phyloP scores from a whole-genome alignment of 805 yeast genomes.

The Blastobotrys attinorum region DNA sequence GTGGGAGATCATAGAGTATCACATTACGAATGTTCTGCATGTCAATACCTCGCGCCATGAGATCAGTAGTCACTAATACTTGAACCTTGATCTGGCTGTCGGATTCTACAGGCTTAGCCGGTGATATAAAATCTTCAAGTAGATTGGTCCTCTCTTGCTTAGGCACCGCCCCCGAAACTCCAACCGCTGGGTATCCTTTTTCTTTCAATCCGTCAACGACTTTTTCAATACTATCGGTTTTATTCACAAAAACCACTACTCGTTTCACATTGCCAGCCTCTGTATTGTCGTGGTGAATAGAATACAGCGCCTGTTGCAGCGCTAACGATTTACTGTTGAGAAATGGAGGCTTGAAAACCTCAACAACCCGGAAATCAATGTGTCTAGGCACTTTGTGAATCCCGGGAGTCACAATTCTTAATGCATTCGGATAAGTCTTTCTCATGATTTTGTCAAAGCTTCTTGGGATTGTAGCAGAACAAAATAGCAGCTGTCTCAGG shows the following conservation, averaged over 20 bases:
- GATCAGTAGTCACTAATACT: slow-evolving; percentile 79
- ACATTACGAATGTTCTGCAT: slow-evolving; percentile 77
- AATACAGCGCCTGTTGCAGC: slow-evolving; percentile 78
- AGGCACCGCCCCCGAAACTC: slow-evolving; percentile 58
- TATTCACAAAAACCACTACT: slow-evolving; percentile 77
- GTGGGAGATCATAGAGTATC: slow-evolving; percentile 77
- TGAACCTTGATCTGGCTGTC: slow-evolving; percentile 36
- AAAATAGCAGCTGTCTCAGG: slow-evolving; percentile 59
- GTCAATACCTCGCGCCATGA: slow-evolving; percentile 84
- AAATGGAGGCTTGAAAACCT: slow-evolving; percentile 71
- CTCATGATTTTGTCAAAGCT: slow-evolving; percentile 58
- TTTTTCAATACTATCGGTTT: slow-evolving; percentile 51
- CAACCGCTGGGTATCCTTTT: slow-evolving; percentile 52
- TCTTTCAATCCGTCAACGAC: slow-evolving; percentile 48
- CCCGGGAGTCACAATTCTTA: slow-evolving; percentile 66
- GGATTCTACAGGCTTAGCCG: slow-evolving; percentile 33
- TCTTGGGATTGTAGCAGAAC: slow-evolving; percentile 86
- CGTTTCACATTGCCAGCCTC: slow-evolving; percentile 72
- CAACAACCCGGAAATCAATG: slow-evolving; percentile 64
- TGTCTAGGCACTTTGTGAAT: slow-evolving; percentile 78
- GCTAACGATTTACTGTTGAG: slow-evolving; percentile 79
- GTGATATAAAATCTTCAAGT: slow-evolving; percentile 55
- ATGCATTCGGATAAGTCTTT: slow-evolving; percentile 54
- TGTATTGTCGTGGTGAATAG: slow-evolving; percentile 75
- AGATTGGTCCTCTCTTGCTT: slow-evolving; percentile 51